Percentiles rank a stretch among this genome's conserved stretches.
phyloP scores from a whole-genome alignment of 2,329 filamentous ascomycete genomes.

The Xylariaceae sp. region DNA sequence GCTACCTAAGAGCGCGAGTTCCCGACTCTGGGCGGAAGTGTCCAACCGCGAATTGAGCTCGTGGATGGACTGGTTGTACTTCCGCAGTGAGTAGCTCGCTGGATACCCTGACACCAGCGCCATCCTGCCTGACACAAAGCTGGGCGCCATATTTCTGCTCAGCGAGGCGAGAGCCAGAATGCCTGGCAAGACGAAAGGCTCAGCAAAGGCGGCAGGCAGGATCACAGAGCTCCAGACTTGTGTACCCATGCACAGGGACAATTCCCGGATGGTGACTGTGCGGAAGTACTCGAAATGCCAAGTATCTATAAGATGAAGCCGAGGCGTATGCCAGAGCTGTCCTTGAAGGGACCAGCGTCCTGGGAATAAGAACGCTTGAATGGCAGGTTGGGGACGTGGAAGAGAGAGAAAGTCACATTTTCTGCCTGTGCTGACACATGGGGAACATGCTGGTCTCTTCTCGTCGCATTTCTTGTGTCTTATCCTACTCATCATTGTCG shows the following conservation, averaged over 20 bases:
- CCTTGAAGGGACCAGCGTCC: conserved; percentile 7
- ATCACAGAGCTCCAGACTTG: conserved; percentile 3
- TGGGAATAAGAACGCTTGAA: too few relatives aligned
- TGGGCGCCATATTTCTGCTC: not conserved
- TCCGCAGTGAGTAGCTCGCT: conserved; percentile 3
- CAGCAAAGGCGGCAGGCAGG: conserved; percentile 1
- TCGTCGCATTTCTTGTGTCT: conserved; percentile 16
- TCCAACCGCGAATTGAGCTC: conserved; percentile 1
- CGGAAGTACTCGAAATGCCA: conserved; percentile 15
- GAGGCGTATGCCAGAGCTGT: conserved; percentile 4
- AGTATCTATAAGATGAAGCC: conserved; percentile 1
- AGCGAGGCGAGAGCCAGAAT: not conserved
- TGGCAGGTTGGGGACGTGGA: not conserved
- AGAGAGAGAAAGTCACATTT: conserved; percentile 1
- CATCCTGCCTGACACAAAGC: not conserved
- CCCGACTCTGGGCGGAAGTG: not conserved
- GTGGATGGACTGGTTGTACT: conserved; percentile 9
- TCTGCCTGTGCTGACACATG: conserved; percentile 1
- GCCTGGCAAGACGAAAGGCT: conserved; percentile 7
- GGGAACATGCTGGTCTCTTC: conserved; percentile 6
- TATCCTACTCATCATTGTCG: not conserved
- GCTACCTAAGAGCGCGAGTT: not conserved
- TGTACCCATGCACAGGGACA: conserved; percentile 1
- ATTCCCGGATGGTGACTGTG: not conserved
- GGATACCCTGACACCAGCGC: not conserved